Percentiles rank a stretch among this genome's conserved stretches.
Conservation (phyloP, 164 flowering plant genomes). For the Magnolia sinica region DNA sequence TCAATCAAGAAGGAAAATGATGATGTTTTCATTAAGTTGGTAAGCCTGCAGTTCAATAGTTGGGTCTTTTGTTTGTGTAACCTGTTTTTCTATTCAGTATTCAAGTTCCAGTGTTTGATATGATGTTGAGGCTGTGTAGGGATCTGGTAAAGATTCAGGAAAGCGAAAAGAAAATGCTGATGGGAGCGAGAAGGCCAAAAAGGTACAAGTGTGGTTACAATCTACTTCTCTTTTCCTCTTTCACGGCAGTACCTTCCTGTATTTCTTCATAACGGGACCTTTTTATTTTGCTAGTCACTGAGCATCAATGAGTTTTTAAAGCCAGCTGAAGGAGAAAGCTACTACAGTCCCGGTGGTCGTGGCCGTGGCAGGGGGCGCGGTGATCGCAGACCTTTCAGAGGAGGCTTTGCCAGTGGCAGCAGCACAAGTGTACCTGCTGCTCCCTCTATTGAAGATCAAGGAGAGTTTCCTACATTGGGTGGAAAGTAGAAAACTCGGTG, state of each 20-base stretch:
- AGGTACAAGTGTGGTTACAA: conserved; percentile 21
- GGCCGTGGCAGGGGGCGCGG: conserved; percentile 58
- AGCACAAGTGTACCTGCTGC: conserved; percentile 1
- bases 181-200: conserved; percentile 36
- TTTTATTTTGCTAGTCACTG: conserved; percentile 43
- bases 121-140: conserved; percentile 14
- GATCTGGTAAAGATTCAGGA: conserved; percentile 30
- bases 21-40: conserved; percentile 48
- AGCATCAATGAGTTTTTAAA: conserved; percentile 89
- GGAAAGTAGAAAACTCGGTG: conserved; percentile 7
- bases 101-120: not conserved
- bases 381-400: conserved; percentile 52
- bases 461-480: conserved; percentile 19
- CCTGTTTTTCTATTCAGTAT: not conserved
- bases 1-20: conserved; percentile 50
- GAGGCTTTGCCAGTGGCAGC: conserved; percentile 36
- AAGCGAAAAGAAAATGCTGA: conserved; percentile 34
- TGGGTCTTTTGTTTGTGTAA: not conserved
- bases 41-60: conserved; percentile 16
- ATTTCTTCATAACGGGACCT: no score
- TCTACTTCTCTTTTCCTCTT: not conserved
- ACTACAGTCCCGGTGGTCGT: conserved; percentile 61
- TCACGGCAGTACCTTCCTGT: not conserved
- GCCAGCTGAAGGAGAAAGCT: conserved; percentile 75
- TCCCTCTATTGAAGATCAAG: conserved; percentile 21